phyloP scores from a whole-genome alignment of 768 basidiomycete species.

The Rubroboletus pulcherrimus region DNA sequence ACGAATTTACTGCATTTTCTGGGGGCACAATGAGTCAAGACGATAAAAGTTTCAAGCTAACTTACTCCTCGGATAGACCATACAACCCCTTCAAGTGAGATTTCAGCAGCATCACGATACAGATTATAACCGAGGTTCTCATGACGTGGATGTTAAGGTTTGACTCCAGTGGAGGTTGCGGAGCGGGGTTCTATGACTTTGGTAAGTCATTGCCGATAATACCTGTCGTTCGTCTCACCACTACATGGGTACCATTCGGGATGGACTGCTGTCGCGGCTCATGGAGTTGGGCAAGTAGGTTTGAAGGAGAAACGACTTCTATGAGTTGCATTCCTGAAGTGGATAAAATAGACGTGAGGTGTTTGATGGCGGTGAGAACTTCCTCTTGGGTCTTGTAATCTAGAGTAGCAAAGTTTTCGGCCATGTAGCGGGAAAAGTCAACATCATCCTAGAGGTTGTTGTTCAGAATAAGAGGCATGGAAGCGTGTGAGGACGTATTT shows the following conservation, averaged over 20 bases:
- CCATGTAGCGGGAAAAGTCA: slow-evolving; percentile 86
- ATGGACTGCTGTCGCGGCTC: slow-evolving; percentile 18
- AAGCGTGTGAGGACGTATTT: not conserved
- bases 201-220: not conserved
- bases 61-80: slow-evolving; percentile 88
- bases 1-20: slow-evolving; percentile 93
- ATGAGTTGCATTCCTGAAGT: slow-evolving; percentile 80
- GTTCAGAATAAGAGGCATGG: not conserved
- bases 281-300: slow-evolving; percentile 62
- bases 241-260: not conserved
- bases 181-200: not conserved
- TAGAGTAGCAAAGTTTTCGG: slow-evolving; percentile 88
- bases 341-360: slow-evolving; percentile 70
- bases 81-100: slow-evolving; percentile 81
- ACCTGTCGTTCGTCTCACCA: slow-evolving; percentile 1
- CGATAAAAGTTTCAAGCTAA: slow-evolving; percentile 5
- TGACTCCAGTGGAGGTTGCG: not conserved
- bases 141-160: slow-evolving; percentile 34
- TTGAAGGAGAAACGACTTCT: slow-evolving; percentile 66
- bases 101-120: slow-evolving; percentile 86
- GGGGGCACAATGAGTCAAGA: not conserved
- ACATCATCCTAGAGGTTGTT: slow-evolving; percentile 60
- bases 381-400: slow-evolving; percentile 98
- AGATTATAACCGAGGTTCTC: slow-evolving; percentile 70
- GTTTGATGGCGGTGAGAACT: slow-evolving; percentile 78